Conservation (phyloP, 2,329 filamentous ascomycete species). For the Colletotrichum coccodes region DNA sequence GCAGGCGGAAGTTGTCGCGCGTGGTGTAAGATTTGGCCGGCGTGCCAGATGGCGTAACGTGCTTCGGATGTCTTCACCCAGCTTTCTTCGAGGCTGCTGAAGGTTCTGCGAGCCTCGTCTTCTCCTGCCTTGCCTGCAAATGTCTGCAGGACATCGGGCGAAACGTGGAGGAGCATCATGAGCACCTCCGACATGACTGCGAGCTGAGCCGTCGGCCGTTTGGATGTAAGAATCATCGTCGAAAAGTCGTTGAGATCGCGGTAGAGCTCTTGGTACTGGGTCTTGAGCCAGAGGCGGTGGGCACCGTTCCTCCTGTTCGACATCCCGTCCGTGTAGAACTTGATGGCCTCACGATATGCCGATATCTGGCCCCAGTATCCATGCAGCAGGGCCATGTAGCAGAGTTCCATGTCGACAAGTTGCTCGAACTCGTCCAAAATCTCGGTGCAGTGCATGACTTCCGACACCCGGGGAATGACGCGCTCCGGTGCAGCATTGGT, state of each 20-base stretch:
- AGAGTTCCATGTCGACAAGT: slow-evolving; percentile 43
- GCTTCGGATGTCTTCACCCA: slow-evolving; percentile 49
- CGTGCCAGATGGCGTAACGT: slow-evolving; percentile 42
- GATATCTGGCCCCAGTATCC: slow-evolving; percentile 45
- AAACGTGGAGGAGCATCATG: slow-evolving; percentile 47
- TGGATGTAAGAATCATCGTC: slow-evolving; percentile 33
- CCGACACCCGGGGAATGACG: slow-evolving; percentile 19
- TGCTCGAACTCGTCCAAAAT: slow-evolving; percentile 30
- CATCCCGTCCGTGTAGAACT: slow-evolving; percentile 37
- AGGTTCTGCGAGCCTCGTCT: slow-evolving; percentile 47
- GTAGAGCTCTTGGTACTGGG: slow-evolving; percentile 44
- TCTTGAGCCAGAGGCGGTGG: slow-evolving; percentile 41
- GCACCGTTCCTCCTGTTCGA: slow-evolving; percentile 28
- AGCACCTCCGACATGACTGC: slow-evolving; percentile 30
- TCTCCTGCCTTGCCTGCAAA: slow-evolving; percentile 54
- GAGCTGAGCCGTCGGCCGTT: slow-evolving; percentile 24
- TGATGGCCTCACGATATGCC: slow-evolving; percentile 43
- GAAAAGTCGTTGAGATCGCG: slow-evolving; percentile 41
- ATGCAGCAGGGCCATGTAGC: slow-evolving; percentile 40
- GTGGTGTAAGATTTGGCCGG: slow-evolving; percentile 40
- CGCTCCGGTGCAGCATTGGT: slow-evolving; percentile 12
- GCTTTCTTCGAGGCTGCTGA: slow-evolving; percentile 42
- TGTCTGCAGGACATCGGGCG: slow-evolving; percentile 52
- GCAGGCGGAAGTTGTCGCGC: slow-evolving; percentile 33
- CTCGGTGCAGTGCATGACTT: slow-evolving; percentile 31